phyloP scores from a whole-genome alignment of 306 rosid species.

The Rubus parviflorus region DNA sequence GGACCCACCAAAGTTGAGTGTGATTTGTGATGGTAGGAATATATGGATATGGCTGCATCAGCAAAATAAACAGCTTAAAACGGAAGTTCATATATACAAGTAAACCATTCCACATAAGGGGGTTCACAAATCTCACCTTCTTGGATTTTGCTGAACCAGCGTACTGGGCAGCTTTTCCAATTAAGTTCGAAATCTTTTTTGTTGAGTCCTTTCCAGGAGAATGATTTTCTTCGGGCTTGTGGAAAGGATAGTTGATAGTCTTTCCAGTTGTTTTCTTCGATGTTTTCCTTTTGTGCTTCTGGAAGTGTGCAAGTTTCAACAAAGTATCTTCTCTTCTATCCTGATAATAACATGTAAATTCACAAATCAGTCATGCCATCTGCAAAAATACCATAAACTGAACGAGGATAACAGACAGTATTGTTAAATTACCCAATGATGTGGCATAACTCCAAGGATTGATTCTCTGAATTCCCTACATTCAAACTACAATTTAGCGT shows the following conservation, averaged over 20 bases:
- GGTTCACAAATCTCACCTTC: conserved; percentile 54
- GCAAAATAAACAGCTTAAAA: conserved; percentile 23
- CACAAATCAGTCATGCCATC: conserved; percentile 15
- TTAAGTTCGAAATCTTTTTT: conserved; percentile 84
- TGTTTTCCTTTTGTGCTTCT: conserved; percentile 83
- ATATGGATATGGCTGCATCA: conserved; percentile 72
- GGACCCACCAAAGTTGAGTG: conserved; percentile 99
- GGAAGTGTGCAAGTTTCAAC: conserved; percentile 77
- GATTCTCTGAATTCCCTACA: conserved; percentile 99
- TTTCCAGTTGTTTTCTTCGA: conserved; percentile 79
- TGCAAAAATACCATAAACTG: conserved; percentile 5
- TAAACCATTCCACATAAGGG: conserved; percentile 11
- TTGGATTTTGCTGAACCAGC: conserved; percentile 83
- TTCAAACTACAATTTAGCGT: conserved; percentile 69
- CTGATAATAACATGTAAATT: conserved; percentile 44
- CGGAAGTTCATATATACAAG: background rate
- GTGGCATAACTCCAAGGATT: conserved; percentile 96
- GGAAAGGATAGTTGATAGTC: conserved; percentile 54
- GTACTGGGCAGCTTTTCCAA: conserved; percentile 84
- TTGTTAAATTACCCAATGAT: conserved; percentile 72
- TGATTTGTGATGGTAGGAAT: conserved; percentile 96
- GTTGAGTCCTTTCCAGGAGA: conserved; percentile 95
- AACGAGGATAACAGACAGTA: background rate
- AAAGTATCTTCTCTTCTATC: conserved; percentile 96
- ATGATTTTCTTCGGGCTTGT: conserved; percentile 95